Conservation (phyloP, 371 early-diverging fungal genomes). For the Mucor irregularis region DNA sequence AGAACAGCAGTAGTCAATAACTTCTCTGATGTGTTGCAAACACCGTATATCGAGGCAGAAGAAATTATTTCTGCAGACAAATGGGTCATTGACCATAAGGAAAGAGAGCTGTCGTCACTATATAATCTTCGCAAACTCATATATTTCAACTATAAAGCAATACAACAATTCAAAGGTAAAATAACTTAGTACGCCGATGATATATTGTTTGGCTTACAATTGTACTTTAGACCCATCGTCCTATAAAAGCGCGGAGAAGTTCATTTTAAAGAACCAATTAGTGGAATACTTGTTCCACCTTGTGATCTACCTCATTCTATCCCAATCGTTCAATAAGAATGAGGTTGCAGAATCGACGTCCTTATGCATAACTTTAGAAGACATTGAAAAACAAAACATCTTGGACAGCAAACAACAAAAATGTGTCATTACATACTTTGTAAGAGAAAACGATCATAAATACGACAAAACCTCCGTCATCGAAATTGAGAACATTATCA, state of each 20-base stretch:
- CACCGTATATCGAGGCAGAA: conserved; percentile 19
- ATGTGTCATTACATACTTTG: conserved; percentile 16
- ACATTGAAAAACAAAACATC: conserved; percentile 19
- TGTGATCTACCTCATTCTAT: conserved; percentile 15
- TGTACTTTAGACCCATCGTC: conserved; percentile 3
- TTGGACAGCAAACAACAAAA: conserved; percentile 20
- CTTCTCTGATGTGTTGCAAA: conserved; percentile 17
- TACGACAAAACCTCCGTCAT: conserved; percentile 17
- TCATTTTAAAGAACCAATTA: conserved; percentile 17
- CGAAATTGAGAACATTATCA: conserved; percentile 10
- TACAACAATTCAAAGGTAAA: conserved; percentile 15
- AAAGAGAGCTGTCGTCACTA: conserved; percentile 2
- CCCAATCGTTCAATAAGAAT: conserved; percentile 22
- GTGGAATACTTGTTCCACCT: conserved; percentile 19
- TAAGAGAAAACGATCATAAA: conserved; percentile 23
- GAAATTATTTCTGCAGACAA: conserved; percentile 7
- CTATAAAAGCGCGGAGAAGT: conserved; percentile 20
- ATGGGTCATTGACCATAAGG: conserved; percentile 17
- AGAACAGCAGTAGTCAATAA: conserved; percentile 2
- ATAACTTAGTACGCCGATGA: too few species aligned
- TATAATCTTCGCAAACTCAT: conserved; percentile 13
- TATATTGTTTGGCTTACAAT: too few species aligned
- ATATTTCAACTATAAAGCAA: conserved; percentile 21
- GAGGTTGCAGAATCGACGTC: conserved; percentile 23
- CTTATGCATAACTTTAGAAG: conserved; percentile 13